A percentile compares a stretch with the other conserved stretches of the same genome.
These are phyloP conservation scores for Tricholoma sp. DNA, from an alignment of 768 basidiomycete species.

Conservation along the genomic window DNA sequence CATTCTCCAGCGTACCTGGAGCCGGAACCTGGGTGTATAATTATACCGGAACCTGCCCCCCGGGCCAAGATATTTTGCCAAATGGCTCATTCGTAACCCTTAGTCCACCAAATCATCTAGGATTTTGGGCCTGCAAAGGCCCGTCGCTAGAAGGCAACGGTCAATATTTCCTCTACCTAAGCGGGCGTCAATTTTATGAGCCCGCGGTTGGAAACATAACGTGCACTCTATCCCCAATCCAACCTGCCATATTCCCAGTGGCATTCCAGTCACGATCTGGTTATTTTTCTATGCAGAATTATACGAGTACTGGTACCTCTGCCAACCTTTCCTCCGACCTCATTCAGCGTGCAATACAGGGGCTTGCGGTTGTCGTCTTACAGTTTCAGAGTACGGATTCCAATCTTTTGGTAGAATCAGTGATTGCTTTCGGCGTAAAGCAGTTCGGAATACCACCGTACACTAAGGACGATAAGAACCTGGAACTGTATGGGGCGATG, in stretches of 20 bases:
- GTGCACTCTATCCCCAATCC: slow-evolving; percentile 13
- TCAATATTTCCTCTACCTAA: slow-evolving; percentile 12
- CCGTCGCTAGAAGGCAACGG: no score
- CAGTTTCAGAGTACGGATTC: slow-evolving; percentile 8
- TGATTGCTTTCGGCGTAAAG: slow-evolving; percentile 18
- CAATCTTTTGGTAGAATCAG: slow-evolving; percentile 16
- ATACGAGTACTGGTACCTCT: background rate
- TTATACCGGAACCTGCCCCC: no score
- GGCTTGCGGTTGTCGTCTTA: slow-evolving; percentile 6
- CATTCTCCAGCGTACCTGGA: no score
- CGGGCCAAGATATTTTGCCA: no score
- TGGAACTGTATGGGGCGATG: slow-evolving; percentile 17
- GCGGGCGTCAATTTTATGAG: slow-evolving; percentile 3
- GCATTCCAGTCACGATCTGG: slow-evolving; percentile 1
- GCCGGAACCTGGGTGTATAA: no score
- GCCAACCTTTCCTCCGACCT: slow-evolving; percentile 5
- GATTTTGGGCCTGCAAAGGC: no score
- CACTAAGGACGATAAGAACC: slow-evolving; percentile 1
- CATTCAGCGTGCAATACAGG: slow-evolving; percentile 6
- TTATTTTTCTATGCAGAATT: background rate
- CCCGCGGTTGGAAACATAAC: slow-evolving; percentile 13
- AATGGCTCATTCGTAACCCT: no score
- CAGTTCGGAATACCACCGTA: slow-evolving; percentile 8
- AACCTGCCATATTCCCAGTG: slow-evolving; percentile 14
- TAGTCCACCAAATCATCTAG: no score